phyloP scores from a whole-genome alignment of 169 alveolate species.

The Toxoplasma gondii region DNA sequence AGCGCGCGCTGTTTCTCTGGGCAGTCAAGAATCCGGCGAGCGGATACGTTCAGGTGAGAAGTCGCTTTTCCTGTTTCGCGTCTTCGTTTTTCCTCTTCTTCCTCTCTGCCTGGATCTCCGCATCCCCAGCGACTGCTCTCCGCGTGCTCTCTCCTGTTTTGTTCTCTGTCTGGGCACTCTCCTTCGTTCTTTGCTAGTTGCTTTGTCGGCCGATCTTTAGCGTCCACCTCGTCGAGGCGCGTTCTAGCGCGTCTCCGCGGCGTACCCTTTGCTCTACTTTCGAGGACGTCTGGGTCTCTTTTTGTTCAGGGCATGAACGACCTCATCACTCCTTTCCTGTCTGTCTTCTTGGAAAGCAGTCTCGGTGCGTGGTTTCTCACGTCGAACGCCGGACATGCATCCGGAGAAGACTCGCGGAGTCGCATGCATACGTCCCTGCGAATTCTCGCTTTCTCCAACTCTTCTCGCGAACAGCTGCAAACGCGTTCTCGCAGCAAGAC shows the following conservation, averaged over 20 bases:
- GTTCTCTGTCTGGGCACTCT: too few species aligned
- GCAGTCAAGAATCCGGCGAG: conserved; percentile 93
- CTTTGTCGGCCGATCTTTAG: too few species aligned
- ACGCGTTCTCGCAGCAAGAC: too few species aligned
- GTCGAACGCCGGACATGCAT: not conserved
- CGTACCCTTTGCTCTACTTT: not conserved
- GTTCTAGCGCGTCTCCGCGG: not conserved
- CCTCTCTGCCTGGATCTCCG: not conserved
- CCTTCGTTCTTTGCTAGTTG: not conserved
- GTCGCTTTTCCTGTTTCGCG: not conserved
- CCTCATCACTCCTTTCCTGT: conserved; percentile 84
- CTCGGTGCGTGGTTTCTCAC: not conserved
- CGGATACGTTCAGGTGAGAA: conserved; percentile 89
- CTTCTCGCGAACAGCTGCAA: too few species aligned
- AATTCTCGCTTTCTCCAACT: too few species aligned
- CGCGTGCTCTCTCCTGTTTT: too few species aligned
- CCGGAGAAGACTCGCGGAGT: not conserved
- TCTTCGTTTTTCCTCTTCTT: not conserved
- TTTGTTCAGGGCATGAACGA: conserved; percentile 90
- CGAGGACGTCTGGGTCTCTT: not conserved
- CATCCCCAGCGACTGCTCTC: too few species aligned
- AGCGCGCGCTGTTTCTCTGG: conserved; percentile 90
- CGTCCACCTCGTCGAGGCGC: not conserved
- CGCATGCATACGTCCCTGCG: not conserved
- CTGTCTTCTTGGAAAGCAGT: conserved; percentile 75